phyloP scores from a whole-genome alignment of 2,329 filamentous ascomycete genomes.

The Onygenales sp. region DNA sequence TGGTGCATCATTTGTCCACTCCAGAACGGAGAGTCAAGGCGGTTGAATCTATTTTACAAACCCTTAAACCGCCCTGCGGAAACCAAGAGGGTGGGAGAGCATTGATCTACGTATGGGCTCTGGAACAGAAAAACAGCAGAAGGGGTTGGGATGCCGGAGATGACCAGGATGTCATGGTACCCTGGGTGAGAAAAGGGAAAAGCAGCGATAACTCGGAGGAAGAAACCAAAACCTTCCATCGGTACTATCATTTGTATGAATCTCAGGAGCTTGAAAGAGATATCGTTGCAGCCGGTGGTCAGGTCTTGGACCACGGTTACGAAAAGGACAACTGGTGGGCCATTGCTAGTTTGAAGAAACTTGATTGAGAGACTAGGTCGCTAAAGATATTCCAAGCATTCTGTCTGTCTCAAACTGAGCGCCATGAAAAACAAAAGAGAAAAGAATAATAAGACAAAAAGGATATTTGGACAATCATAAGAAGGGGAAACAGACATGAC shows the following conservation, averaged over 20 bases:
- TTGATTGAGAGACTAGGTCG: slow-evolving; percentile 2
- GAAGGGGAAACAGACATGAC: slow-evolving; percentile 7
- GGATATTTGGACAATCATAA: slow-evolving; percentile 3
- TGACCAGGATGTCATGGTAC: slow-evolving; percentile 87
- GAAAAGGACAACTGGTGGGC: slow-evolving; percentile 99
- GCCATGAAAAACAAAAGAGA: slow-evolving; percentile 6
- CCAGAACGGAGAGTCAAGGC: slow-evolving; percentile 61
- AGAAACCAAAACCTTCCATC: slow-evolving; percentile 55
- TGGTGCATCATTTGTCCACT: slow-evolving; percentile 88
- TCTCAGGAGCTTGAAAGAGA: slow-evolving; percentile 80
- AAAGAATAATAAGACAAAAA: slow-evolving; percentile 1
- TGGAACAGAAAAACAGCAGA: slow-evolving; percentile 80
- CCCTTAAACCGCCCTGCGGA: slow-evolving; percentile 38
- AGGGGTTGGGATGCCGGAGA: slow-evolving; percentile 79
- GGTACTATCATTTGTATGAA: slow-evolving; percentile 90
- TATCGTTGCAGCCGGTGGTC: slow-evolving; percentile 62
- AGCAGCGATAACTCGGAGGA: slow-evolving; percentile 17
- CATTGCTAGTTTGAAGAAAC: slow-evolving; percentile 41
- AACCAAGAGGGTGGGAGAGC: slow-evolving; percentile 48
- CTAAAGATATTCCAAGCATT: background rate
- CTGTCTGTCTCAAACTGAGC: background rate
- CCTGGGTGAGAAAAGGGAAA: slow-evolving; percentile 65
- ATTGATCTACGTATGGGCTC: slow-evolving; percentile 86
- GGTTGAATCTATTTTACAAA: slow-evolving; percentile 59
- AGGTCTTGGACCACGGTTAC: slow-evolving; percentile 71